These are phyloP conservation scores for Fusarium xyrophilum DNA, from an alignment of 2,329 filamentous ascomycete genomes.

Conservation along the genomic window DNA sequence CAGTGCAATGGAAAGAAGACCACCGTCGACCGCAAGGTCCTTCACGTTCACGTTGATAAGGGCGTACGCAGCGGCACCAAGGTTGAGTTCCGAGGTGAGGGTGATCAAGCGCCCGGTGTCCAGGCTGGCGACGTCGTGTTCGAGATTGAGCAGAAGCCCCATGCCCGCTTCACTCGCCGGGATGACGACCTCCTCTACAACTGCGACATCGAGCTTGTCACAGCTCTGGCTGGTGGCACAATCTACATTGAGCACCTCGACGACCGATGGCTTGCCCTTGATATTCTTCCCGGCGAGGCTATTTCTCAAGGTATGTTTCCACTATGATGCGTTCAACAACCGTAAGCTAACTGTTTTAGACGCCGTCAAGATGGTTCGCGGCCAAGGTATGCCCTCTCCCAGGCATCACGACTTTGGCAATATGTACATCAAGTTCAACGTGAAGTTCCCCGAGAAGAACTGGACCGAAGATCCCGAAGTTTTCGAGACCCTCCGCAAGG, in stretches of 20 bases:
- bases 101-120: constrained; percentile 92
- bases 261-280: constrained; percentile 93
- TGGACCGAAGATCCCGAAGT: constrained; percentile 71
- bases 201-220: constrained; percentile 93
- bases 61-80: constrained; percentile 94
- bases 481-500: constrained; percentile 79
- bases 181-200: constrained; percentile 96
- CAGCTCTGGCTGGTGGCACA: constrained; percentile 87
- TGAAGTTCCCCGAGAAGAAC: constrained; percentile 91
- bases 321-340: neutral
- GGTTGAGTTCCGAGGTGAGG: constrained; percentile 96
- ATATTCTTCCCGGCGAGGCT: constrained; percentile 92
- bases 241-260: constrained; percentile 96
- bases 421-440: constrained; percentile 95
- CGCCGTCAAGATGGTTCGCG: constrained; percentile 89
- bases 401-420: constrained; percentile 96
- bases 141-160: constrained; percentile 99
- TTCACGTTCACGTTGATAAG: constrained; percentile 96
- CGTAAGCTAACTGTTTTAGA: constrained; percentile 59
- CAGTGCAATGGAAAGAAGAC: constrained; percentile 97
- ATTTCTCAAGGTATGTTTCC: constrained; percentile 81
- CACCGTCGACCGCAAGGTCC: constrained; percentile 93
- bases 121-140: constrained; percentile 96
- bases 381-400: constrained; percentile 96
- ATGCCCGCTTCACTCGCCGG: constrained; percentile 91